A percentile compares a stretch with the other conserved stretches of the same genome.
phyloP scores from a whole-genome alignment of 805 yeast species.

The Metschnikowia dekortorum region DNA sequence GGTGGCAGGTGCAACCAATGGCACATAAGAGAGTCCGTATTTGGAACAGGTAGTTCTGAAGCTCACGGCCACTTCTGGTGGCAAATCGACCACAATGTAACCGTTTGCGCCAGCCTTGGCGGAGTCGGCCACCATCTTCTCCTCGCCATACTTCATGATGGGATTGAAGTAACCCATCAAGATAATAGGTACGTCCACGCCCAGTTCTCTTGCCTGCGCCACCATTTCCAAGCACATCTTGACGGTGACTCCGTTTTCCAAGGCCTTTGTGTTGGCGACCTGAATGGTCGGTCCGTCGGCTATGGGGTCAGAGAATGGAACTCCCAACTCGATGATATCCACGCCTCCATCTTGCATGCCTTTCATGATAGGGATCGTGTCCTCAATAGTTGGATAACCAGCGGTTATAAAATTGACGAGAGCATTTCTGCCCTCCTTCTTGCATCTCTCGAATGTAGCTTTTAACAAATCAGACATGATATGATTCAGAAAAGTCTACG shows the following conservation, averaged over 20 bases:
- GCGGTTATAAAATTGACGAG: constrained; percentile 91
- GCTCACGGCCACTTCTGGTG: constrained; percentile 94
- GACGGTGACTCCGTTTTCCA: constrained; percentile 78
- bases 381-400: constrained; percentile 85
- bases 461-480: constrained; percentile 51
- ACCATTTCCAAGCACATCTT: constrained; percentile 66
- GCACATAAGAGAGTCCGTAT: constrained; percentile 77
- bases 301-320: constrained; percentile 97
- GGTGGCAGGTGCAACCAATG: constrained; percentile 95
- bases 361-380: constrained; percentile 78
- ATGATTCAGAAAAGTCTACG: not conserved
- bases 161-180: constrained; percentile 99
- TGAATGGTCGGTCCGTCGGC: constrained; percentile 99
- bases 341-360: constrained; percentile 95
- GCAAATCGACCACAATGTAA: constrained; percentile 89
- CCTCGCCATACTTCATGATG: constrained; percentile 83
- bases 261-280: constrained; percentile 76
- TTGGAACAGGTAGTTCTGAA: constrained; percentile 70
- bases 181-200: constrained; percentile 84
- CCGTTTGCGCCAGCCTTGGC: constrained; percentile 91
- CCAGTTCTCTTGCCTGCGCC: constrained; percentile 67
- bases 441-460: constrained; percentile 59
- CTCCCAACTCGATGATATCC: constrained; percentile 89
- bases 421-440: constrained; percentile 72
- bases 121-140: constrained; percentile 71